Evolutionary conservation across 192 early-diverging fungal genomes (phyloP).

Genomic region (Lobosporangium transversale): DNA sequence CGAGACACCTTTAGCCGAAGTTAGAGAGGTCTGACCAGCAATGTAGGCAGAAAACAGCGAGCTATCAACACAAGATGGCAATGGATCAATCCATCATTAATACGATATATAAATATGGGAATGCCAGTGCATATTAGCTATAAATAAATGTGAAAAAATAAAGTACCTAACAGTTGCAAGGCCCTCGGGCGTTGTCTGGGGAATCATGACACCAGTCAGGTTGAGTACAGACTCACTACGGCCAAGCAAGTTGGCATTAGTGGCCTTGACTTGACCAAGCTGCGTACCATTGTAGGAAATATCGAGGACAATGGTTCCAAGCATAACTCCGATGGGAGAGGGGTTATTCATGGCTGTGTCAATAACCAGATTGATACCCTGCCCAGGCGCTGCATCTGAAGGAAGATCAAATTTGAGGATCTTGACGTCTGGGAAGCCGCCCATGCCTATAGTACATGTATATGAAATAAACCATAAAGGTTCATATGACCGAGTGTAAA

Average conservation of each 20-base stretch:
- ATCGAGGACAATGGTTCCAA: slow-evolving; percentile 60
- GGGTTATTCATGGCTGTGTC: slow-evolving; percentile 73
- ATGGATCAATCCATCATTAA: background rate
- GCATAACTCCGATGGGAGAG: slow-evolving; percentile 59
- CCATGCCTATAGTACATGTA: slow-evolving; percentile 33
- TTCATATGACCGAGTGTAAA: background rate
- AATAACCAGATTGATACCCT: slow-evolving; percentile 69
- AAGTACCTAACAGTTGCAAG: slow-evolving; percentile 57
- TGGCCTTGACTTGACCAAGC: slow-evolving; percentile 63
- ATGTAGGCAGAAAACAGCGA: slow-evolving; percentile 63
- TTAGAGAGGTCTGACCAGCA: slow-evolving; percentile 56
- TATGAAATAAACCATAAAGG: background rate
- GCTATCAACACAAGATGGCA: slow-evolving; percentile 5
- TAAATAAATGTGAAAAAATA: background rate
- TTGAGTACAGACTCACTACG: slow-evolving; percentile 45
- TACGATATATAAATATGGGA: background rate
- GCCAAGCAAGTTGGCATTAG: slow-evolving; percentile 60
- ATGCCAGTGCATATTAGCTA: background rate
- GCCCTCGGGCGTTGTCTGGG: slow-evolving; percentile 57
- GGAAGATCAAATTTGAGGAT: slow-evolving; percentile 54
- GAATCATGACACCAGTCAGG: slow-evolving; percentile 61
- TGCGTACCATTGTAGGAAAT: slow-evolving; percentile 50
- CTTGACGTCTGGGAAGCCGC: slow-evolving; percentile 48
- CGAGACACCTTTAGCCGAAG: slow-evolving; percentile 59
- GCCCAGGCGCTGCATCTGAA: slow-evolving; percentile 58